A percentile compares a stretch with the other conserved stretches of the same genome.
phyloP scores from a whole-genome alignment of 352 stramenopile species.

The Pythium biforme region DNA sequence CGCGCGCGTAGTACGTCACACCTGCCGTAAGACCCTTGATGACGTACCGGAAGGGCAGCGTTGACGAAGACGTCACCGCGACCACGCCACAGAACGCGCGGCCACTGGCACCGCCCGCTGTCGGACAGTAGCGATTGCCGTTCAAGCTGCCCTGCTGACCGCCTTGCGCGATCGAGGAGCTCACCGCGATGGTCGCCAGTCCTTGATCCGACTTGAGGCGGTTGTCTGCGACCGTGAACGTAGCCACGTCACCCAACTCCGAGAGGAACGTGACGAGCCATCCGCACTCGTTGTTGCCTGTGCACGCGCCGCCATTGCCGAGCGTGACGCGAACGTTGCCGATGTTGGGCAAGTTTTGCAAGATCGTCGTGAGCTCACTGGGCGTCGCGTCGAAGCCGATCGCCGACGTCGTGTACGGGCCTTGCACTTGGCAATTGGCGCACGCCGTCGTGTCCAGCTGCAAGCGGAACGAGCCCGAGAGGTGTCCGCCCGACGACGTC shows the following conservation, averaged over 20 bases:
- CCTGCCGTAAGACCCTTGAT: conserved; percentile 61
- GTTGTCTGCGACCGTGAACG: conserved; percentile 45
- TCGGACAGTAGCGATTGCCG: conserved; percentile 53
- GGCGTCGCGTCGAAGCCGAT: conserved; percentile 71
- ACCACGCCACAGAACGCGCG: conserved; percentile 39
- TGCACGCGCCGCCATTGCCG: conserved; percentile 30
- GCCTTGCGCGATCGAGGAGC: conserved; percentile 25
- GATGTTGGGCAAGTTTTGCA: conserved; percentile 94
- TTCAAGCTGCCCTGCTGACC: conserved; percentile 38
- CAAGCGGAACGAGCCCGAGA: conserved; percentile 77
- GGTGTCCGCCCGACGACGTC: conserved; percentile 30
- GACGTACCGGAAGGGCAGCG: conserved; percentile 46
- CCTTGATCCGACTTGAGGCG: conserved; percentile 44
- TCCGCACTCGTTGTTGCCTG: conserved; percentile 55
- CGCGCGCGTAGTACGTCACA: conserved; percentile 62
- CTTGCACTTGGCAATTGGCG: conserved; percentile 72
- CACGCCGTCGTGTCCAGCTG: conserved; percentile 85
- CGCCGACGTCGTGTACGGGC: conserved; percentile 51
- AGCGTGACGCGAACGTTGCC: conserved; percentile 82
- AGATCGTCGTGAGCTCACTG: conserved; percentile 62
- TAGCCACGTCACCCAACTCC: conserved; percentile 52
- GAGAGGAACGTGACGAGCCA: conserved; percentile 83
- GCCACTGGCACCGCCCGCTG: conserved; percentile 31
- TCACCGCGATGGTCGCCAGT: conserved; percentile 37
- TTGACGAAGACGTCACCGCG: conserved; percentile 16